Evolutionary conservation across 176 grass and related monocot genomes (phyloP).

Genomic region (Panicum miliaceum): DNA sequence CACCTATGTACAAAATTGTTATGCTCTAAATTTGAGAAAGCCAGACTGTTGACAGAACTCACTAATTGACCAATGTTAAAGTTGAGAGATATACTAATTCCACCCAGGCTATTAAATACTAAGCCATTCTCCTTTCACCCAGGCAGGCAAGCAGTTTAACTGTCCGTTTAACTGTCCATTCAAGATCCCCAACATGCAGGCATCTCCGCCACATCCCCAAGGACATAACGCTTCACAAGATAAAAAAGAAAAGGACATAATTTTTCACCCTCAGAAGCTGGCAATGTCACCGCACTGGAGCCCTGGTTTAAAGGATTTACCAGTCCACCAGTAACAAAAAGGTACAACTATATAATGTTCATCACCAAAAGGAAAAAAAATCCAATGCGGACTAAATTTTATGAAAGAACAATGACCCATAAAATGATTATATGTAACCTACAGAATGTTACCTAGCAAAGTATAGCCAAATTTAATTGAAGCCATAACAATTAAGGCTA

Average conservation of each 20-base stretch:
- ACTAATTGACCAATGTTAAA: background rate
- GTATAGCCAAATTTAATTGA: background rate
- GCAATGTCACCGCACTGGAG: background rate
- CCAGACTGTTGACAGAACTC: background rate
- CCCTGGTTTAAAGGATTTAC: background rate
- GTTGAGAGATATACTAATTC: background rate
- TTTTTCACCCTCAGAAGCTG: background rate
- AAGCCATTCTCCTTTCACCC: background rate
- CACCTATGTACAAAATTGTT: background rate
- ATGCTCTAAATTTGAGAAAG: constrained; percentile 13
- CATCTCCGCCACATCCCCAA: background rate
- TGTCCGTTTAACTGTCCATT: background rate
- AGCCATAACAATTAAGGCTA: background rate
- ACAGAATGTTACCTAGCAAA: constrained; percentile 11
- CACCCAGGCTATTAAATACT: background rate
- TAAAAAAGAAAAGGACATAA: background rate
- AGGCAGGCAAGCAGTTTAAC: background rate
- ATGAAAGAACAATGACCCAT: background rate
- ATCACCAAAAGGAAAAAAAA: background rate
- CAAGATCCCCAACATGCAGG: background rate
- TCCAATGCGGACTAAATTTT: background rate
- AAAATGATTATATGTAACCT: background rate
- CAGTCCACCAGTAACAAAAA: constrained; percentile 9
- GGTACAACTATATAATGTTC: constrained; percentile 3
- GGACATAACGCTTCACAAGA: background rate